phyloP scores from a whole-genome alignment of 129 eudicot genomes.

The Apium graveolens region DNA sequence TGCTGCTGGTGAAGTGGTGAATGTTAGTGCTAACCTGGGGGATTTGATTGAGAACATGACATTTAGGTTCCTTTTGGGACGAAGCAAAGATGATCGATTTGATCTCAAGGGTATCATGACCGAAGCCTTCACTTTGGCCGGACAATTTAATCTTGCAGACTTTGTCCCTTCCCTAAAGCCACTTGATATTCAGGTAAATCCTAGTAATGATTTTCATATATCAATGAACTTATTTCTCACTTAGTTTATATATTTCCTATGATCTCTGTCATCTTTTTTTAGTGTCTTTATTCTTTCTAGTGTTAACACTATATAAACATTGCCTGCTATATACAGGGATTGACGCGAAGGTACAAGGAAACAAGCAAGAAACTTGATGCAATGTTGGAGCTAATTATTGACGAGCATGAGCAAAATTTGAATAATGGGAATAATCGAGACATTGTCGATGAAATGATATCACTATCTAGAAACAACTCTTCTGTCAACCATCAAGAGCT shows the following conservation, averaged over 20 bases:
- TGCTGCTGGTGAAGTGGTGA: background rate
- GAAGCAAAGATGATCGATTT: constrained; percentile 4
- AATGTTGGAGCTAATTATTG: background rate
- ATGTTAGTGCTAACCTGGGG: background rate
- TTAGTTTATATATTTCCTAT: no score
- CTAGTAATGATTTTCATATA: no score
- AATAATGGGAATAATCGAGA: background rate
- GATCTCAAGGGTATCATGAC: background rate
- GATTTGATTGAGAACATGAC: background rate
- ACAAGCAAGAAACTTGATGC: background rate
- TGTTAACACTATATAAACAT: background rate
- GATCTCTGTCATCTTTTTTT: no score
- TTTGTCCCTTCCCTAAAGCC: background rate
- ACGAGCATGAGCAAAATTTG: background rate
- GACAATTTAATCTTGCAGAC: background rate
- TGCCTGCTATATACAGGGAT: background rate
- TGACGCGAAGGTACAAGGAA: background rate
- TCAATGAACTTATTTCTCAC: no score
- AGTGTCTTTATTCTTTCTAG: no score
- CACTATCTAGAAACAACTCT: background rate
- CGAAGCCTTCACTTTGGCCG: background rate
- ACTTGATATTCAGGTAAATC: constrained; percentile 1
- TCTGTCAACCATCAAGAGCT: background rate
- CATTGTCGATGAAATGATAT: background rate
- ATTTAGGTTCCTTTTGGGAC: background rate